Conservation (phyloP, 129 eudicot species). For the Saussurea involucrata region DNA sequence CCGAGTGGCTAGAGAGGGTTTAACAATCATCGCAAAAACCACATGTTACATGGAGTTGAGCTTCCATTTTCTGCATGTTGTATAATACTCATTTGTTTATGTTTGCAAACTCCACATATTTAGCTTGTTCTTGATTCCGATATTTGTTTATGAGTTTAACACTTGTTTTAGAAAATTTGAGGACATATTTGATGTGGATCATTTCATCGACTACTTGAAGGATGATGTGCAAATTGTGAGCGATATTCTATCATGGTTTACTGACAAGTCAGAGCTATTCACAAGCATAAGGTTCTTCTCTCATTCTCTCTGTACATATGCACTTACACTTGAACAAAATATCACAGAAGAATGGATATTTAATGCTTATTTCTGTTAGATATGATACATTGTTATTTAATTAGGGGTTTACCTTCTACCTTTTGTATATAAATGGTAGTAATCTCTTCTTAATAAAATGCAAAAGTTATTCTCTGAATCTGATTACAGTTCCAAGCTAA, state of each 20-base stretch:
- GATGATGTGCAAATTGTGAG: conserved; percentile 92
- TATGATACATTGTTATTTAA: not conserved
- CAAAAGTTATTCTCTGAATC: not conserved
- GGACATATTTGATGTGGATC: conserved; percentile 99
- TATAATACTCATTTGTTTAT: conserved; percentile 1
- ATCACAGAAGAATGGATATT: not conserved
- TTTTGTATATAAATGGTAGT: not conserved
- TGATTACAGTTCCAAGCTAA: not conserved
- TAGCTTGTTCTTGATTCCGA: conserved; percentile 6
- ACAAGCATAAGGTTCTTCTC: conserved; percentile 70
- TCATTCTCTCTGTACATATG: not conserved
- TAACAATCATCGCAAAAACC: not conserved
- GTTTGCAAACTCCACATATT: not conserved
- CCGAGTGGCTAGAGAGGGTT: not conserved
- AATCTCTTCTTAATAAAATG: not conserved
- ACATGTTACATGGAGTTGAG: not conserved
- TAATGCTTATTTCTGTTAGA: not conserved
- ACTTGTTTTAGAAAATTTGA: conserved; percentile 72
- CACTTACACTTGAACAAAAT: conserved; percentile 9
- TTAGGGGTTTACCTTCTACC: not conserved
- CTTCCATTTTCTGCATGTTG: not conserved
- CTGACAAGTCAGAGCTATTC: conserved; percentile 86
- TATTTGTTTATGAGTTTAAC: conserved; percentile 11
- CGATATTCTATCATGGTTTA: conserved; percentile 96
- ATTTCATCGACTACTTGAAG: conserved; percentile 95